These are phyloP conservation scores for Penicillium cosmopolitanum DNA, from an alignment of 495 filamentous ascomycete species.

Conservation along the genomic window DNA sequence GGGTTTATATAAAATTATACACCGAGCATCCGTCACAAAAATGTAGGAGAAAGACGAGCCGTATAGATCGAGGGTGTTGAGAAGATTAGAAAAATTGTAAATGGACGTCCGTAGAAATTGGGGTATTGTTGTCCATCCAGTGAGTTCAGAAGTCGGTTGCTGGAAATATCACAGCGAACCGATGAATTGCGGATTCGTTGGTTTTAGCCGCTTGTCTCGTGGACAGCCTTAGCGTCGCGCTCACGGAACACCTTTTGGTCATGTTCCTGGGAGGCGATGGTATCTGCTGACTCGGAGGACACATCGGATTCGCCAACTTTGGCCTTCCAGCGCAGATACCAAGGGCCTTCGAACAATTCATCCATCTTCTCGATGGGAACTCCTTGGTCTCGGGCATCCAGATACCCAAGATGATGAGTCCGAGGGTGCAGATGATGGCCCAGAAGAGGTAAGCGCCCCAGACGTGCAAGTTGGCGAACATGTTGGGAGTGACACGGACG, in stretches of 20 bases:
- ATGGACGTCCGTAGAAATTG: background rate
- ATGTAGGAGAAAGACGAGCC: slow-evolving; percentile 1
- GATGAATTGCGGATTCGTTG: background rate
- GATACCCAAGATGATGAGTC: slow-evolving; percentile 46
- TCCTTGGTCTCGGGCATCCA: slow-evolving; percentile 52
- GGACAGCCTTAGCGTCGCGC: slow-evolving; percentile 2
- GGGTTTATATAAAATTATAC: slow-evolving; percentile 6
- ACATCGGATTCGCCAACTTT: slow-evolving; percentile 20
- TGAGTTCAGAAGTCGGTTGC: background rate
- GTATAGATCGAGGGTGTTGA: background rate
- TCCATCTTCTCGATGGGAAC: slow-evolving; percentile 52
- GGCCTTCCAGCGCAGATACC: slow-evolving; percentile 50
- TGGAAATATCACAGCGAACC: background rate
- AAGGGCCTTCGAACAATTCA: slow-evolving; percentile 47
- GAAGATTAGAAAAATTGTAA: background rate
- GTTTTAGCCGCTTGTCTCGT: background rate
- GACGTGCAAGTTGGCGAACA: slow-evolving; percentile 46
- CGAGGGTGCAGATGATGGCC: slow-evolving; percentile 43
- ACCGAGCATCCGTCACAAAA: background rate
- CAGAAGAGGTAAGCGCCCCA: slow-evolving; percentile 55
- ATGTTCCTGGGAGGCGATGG: slow-evolving; percentile 9
- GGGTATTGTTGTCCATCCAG: background rate
- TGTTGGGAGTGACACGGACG: slow-evolving; percentile 51
- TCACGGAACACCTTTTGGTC: slow-evolving; percentile 2
- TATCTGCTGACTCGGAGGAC: slow-evolving; percentile 8